phyloP scores from a whole-genome alignment of 345 rosid genomes.

The Eutrema yunnanense region DNA sequence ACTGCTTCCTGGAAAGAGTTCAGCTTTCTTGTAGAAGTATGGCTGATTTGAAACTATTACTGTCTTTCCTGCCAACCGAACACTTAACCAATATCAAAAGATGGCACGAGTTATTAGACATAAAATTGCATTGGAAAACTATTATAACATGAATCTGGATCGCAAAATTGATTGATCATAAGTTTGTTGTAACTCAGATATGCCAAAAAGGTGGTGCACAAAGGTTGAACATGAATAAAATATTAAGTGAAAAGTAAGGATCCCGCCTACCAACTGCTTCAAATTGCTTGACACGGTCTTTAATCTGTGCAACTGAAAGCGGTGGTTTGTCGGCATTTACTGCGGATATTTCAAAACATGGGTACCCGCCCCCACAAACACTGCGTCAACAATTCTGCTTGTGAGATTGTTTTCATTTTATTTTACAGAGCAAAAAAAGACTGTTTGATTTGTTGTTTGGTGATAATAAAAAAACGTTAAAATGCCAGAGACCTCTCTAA shows the following conservation, averaged over 20 bases:
- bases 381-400: conserved; percentile 41
- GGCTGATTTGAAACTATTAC: conserved; percentile 94
- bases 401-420: conserved; percentile 12
- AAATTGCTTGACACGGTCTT: conserved; percentile 74
- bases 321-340: conserved; percentile 96
- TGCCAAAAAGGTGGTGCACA: background rate
- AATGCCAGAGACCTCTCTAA: background rate
- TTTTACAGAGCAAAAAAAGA: background rate
- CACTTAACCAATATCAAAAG: conserved; percentile 7
- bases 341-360: conserved; percentile 89
- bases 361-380: conserved; percentile 55
- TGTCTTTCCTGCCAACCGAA: conserved; percentile 62
- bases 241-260: background rate
- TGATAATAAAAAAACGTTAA: background rate
- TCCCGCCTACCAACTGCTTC: conserved; percentile 57
- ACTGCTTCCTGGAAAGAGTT: conserved; percentile 89
- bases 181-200: background rate
- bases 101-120: background rate
- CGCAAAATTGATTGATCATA: background rate
- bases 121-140: conserved; percentile 1
- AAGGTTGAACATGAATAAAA: background rate
- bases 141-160: conserved; percentile 1
- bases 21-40: conserved; percentile 88
- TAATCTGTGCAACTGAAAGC: conserved; percentile 56
- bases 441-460: background rate